Evolutionary conservation across 208 protist genomes (phyloP).

Genomic region (Strigomonas galati): DNA sequence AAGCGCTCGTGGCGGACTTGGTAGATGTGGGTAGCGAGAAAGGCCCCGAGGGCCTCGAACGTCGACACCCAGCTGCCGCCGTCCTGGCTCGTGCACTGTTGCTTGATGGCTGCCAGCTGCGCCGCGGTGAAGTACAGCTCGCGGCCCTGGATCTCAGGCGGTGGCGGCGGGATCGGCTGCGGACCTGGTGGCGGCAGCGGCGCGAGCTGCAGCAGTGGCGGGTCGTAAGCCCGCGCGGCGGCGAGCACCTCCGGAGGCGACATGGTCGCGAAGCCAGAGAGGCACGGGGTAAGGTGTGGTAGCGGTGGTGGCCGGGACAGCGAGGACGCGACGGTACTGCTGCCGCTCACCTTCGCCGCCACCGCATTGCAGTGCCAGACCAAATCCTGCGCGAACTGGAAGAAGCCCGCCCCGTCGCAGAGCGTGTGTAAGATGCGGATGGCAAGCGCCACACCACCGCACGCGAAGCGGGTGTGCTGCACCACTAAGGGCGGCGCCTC

Average conservation of each 20-base stretch:
- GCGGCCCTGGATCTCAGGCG: constrained; percentile 9
- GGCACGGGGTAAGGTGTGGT: no score
- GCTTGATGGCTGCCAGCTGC: constrained; percentile 19
- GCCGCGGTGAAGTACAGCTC: constrained; percentile 25
- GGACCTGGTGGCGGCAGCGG: background rate
- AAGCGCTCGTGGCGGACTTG: constrained; percentile 3
- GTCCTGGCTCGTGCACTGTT: background rate
- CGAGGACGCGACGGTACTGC: background rate
- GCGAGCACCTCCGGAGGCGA: background rate
- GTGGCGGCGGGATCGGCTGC: background rate
- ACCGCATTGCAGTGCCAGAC: constrained; percentile 12
- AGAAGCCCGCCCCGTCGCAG: constrained; percentile 22
- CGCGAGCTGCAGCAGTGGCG: background rate
- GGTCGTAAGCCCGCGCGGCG: background rate
- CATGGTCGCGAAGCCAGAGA: no score
- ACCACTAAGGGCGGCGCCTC: constrained; percentile 15
- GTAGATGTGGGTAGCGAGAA: constrained; percentile 26
- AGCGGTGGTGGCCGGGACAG: background rate
- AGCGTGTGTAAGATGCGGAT: constrained; percentile 27
- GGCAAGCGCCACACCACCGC: constrained; percentile 22
- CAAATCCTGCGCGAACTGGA: constrained; percentile 16
- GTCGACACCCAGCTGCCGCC: constrained; percentile 14
- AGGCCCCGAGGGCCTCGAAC: constrained; percentile 22
- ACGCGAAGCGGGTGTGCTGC: constrained; percentile 34
- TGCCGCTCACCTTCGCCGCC: background rate